These are phyloP conservation scores for Tylopilus vinaceipallidus DNA, from an alignment of 768 basidiomycete genomes.

Conservation along the genomic window DNA sequence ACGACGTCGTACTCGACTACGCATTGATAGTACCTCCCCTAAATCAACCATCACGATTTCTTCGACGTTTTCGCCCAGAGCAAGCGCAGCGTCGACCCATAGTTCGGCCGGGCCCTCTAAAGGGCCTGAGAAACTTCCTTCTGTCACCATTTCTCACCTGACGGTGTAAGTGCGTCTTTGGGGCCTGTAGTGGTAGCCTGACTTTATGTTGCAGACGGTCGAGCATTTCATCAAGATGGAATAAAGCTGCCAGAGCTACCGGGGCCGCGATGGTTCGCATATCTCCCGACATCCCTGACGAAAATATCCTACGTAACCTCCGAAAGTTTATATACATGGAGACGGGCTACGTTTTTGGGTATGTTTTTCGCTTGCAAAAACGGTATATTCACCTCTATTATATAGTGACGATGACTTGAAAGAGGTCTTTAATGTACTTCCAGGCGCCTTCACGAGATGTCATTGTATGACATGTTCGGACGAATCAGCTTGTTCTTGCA, in stretches of 20 bases:
- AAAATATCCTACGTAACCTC: conserved; percentile 41
- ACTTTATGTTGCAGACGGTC: conserved; percentile 19
- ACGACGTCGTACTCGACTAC: conserved; percentile 5
- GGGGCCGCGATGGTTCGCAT: conserved; percentile 35
- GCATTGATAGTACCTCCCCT: conserved; percentile 6
- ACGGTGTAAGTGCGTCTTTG: conserved; percentile 17
- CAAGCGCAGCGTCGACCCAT: conserved; percentile 1
- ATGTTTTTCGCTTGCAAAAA: conserved; percentile 2
- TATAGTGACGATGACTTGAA: conserved; percentile 18
- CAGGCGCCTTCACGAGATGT: conserved; percentile 42
- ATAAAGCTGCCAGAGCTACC: conserved; percentile 20
- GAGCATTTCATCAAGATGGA: conserved; percentile 32
- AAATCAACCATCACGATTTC: background rate
- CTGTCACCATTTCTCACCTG: conserved; percentile 19
- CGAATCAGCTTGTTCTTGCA: conserved; percentile 45
- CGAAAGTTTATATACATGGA: conserved; percentile 53
- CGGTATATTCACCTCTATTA: conserved; percentile 7
- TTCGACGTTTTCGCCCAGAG: conserved; percentile 7
- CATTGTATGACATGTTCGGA: conserved; percentile 39
- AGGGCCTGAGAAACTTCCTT: conserved; percentile 11
- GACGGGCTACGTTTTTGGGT: conserved; percentile 48
- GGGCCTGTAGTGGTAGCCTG: background rate
- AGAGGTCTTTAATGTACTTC: conserved; percentile 23
- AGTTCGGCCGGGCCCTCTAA: conserved; percentile 15
- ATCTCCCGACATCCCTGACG: conserved; percentile 33